Percentiles rank a stretch among this genome's conserved stretches.
These are phyloP conservation scores for Penicillium robsamsonii DNA, from an alignment of 495 filamentous ascomycete genomes.

Conservation along the genomic window DNA sequence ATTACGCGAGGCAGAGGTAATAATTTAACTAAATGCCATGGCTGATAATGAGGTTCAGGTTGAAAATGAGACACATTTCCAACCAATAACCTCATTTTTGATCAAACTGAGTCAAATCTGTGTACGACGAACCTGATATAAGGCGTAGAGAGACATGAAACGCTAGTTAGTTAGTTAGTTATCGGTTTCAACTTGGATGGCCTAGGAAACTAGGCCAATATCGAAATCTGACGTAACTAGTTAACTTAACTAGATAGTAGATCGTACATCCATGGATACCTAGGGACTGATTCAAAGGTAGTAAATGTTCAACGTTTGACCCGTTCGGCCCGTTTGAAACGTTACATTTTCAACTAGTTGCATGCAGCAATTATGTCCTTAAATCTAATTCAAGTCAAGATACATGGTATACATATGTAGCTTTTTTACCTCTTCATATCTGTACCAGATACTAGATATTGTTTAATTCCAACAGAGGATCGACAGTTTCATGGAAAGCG, in stretches of 20 bases:
- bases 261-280: too few species aligned
- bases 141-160: background rate
- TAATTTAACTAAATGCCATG: background rate
- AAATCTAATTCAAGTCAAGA: background rate
- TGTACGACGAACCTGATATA: background rate
- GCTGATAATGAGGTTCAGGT: background rate
- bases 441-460: too few species aligned
- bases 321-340: background rate
- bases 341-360: background rate
- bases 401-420: too few species aligned
- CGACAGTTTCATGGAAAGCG: constrained; percentile 3
- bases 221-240: too few species aligned
- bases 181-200: background rate
- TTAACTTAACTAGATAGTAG: too few species aligned
- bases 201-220: too few species aligned
- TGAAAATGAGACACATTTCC: background rate
- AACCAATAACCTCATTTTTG: background rate
- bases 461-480: background rate
- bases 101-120: background rate
- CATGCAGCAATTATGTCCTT: background rate
- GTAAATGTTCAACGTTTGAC: background rate
- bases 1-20: background rate
- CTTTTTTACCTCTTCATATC: too few species aligned
- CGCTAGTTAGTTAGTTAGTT: too few species aligned
- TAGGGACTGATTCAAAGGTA: too few species aligned